Evolutionary conservation across 2,329 filamentous ascomycete genomes (phyloP).

Genomic region (Alternaria incomplexa): DNA sequence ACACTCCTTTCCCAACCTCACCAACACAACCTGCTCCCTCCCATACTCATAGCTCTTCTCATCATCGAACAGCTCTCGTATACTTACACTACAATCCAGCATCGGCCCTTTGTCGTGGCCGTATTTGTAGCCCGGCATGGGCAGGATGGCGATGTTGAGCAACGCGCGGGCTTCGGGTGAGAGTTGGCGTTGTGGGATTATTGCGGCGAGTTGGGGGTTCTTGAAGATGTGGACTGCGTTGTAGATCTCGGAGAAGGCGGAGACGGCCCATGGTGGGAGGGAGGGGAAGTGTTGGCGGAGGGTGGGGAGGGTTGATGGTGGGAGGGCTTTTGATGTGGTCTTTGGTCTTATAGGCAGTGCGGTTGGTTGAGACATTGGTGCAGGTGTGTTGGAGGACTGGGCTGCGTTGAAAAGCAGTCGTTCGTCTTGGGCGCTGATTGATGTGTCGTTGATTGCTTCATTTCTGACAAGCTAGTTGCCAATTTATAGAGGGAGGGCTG

Average conservation of each 20-base stretch:
- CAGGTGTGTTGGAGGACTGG: too few relatives aligned
- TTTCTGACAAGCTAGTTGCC: too few relatives aligned
- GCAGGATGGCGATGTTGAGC: background rate
- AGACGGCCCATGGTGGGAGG: background rate
- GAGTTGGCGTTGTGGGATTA: background rate
- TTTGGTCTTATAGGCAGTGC: background rate
- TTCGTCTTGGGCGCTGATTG: too few relatives aligned
- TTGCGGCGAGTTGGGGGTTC: background rate
- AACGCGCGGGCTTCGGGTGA: background rate
- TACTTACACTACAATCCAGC: background rate
- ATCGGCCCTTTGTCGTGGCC: background rate
- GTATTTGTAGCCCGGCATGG: background rate
- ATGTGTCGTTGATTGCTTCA: too few relatives aligned
- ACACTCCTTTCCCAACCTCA: background rate
- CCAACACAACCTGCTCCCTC: rapidly evolving
- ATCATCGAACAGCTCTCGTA: background rate
- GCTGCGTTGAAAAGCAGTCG: too few relatives aligned
- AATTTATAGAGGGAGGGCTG: too few relatives aligned
- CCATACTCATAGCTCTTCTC: background rate
- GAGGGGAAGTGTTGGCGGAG: background rate
- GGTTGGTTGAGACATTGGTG: background rate
- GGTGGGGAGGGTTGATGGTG: background rate
- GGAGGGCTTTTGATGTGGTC: background rate
- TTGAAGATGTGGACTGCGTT: background rate
- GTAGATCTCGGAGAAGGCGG: background rate